Evolutionary conservation across 2,329 filamentous ascomycete species (phyloP), one percentile per base, ranked within the genome.

Genomic region (Endocalyx cinctus): DNA sequence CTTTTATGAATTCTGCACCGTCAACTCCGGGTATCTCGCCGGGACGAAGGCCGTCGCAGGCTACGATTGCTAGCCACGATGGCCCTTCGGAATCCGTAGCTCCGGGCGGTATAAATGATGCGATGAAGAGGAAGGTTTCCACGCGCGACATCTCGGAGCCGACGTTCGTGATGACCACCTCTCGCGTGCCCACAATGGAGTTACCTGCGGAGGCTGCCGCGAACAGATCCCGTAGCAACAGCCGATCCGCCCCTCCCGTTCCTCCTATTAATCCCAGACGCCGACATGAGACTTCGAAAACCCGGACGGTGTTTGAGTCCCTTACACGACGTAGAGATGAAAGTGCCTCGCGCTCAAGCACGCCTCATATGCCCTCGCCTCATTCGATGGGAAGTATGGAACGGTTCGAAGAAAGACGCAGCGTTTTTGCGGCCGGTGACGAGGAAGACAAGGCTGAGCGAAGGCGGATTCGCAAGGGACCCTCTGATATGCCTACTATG

Each of bases 251-350:
- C 3, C 74, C 74, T 3, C 74, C 74, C 3, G 38, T 79, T 22
- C 75, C 75, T 3, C 74, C 74, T 2, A 73, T 79, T 50, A 79
- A 79, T 48, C 75, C 75, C 17, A 65, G 72, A 30, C 67, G 75
- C 8, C 62, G 59, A 29, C 56, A 60, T 30, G 58, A 66, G 10
- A 54, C 51, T 10, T 52, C 57, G 0, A 57, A 51, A 19, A 48
- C 53, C 3, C 66, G 70, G 33, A 66, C 64, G 8, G 53, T 63
- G 2, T 50, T 64, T n/a, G 60, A 58, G 16, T 54, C 56, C 4
- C 40, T 66, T 14, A 44, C 54, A 25, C 57, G 60, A 13, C 56
- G 57, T 13, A 53, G 51, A 10, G 57, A 56, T 5, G 62, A 66
- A 10, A 18, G 37, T 35, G 27, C 54, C 34, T 27, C 5, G 48